These are phyloP conservation scores for Platismatia glauca DNA, from an alignment of 495 filamentous ascomycete genomes.

Conservation along the genomic window DNA sequence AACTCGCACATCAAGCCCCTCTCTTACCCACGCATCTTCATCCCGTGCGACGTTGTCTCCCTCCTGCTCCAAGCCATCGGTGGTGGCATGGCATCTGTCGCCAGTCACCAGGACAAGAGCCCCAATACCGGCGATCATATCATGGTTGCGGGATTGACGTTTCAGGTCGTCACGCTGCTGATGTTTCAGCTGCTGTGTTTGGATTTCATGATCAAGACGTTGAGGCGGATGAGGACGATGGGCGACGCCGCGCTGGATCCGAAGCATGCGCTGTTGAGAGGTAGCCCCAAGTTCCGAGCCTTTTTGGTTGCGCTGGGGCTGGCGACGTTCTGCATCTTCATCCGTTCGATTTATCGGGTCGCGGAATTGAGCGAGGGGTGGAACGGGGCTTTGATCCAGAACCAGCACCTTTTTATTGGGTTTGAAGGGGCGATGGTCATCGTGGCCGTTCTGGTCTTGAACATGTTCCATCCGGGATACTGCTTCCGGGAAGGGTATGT, in stretches of 20 bases:
- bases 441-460: slow-evolving; percentile 26
- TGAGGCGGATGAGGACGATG: neutral
- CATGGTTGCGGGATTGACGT: slow-evolving; percentile 58
- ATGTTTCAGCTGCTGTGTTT: slow-evolving; percentile 43
- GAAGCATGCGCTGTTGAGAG: neutral
- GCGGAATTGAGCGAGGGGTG: slow-evolving; percentile 34
- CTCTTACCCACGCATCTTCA: slow-evolving; percentile 55
- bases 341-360: slow-evolving; percentile 29
- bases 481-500: neutral
- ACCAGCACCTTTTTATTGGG: slow-evolving; percentile 29
- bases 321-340: slow-evolving; percentile 29
- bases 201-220: slow-evolving; percentile 37
- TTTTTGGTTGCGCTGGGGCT: neutral
- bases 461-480: slow-evolving; percentile 24
- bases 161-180: slow-evolving; percentile 55
- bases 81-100: slow-evolving; percentile 49
- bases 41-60: slow-evolving; percentile 53
- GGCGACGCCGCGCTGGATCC: neutral
- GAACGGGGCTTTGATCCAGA: slow-evolving; percentile 26
- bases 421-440: slow-evolving; percentile 32
- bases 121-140: slow-evolving; percentile 46
- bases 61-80: slow-evolving; percentile 55
- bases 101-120: slow-evolving; percentile 30
- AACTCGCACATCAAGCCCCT: slow-evolving; percentile 47
- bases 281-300: neutral